These are phyloP conservation scores for Medakamo hakoo DNA, from an alignment of 139 green algal species.

Conservation along the genomic window DNA sequence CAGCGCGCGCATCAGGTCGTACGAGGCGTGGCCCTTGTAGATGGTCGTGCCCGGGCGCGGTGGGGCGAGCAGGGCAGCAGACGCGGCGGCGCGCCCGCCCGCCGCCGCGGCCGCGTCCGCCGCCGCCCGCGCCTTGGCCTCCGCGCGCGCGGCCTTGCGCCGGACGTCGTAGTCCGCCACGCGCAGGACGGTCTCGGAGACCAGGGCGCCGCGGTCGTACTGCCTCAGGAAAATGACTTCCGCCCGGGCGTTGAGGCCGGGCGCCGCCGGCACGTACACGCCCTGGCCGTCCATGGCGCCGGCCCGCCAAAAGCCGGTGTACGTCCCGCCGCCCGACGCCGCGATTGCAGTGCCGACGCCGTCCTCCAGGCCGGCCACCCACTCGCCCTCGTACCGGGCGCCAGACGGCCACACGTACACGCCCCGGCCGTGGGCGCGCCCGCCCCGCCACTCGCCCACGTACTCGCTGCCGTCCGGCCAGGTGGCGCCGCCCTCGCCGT, in stretches of 20 bases:
- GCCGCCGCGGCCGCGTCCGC: not conserved
- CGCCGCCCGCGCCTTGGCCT: not conserved
- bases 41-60: slow-evolving; percentile 52
- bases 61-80: no score
- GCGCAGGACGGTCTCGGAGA: slow-evolving; percentile 23
- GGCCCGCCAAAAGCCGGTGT: slow-evolving; percentile 38
- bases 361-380: slow-evolving; percentile 31
- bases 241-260: not conserved
- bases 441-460: slow-evolving; percentile 35
- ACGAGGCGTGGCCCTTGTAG: slow-evolving; percentile 73
- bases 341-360: slow-evolving; percentile 36
- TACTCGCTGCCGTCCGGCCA: slow-evolving; percentile 21
- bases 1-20: slow-evolving; percentile 84
- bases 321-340: slow-evolving; percentile 26
- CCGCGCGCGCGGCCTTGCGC: not conserved
- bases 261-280: slow-evolving; percentile 20
- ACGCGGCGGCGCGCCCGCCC: no score
- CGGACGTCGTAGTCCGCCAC: slow-evolving; percentile 21
- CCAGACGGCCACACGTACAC: slow-evolving; percentile 40
- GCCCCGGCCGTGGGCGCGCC: slow-evolving; percentile 39
- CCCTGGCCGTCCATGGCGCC: slow-evolving; percentile 47
- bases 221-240: slow-evolving; percentile 25
- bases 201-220: slow-evolving; percentile 25
- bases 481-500: slow-evolving; percentile 9
- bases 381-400: slow-evolving; percentile 58